Conservation (phyloP, 352 stramenopile genomes). For the Pythium vanterpoolii region DNA sequence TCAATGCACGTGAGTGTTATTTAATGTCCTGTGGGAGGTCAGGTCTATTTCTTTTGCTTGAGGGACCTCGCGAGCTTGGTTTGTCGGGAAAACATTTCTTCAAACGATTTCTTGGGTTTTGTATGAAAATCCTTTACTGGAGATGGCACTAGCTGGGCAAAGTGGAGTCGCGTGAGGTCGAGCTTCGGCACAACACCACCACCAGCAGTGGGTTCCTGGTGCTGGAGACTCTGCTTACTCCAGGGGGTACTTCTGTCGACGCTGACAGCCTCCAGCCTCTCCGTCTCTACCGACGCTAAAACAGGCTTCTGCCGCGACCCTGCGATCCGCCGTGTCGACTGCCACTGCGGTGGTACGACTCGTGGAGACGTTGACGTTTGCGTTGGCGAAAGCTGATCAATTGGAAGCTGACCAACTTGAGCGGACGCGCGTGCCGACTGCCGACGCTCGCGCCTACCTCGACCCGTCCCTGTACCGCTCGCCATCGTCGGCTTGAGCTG, state of each 20-base stretch:
- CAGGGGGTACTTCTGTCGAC: constrained; percentile 8
- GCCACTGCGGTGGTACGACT: constrained; percentile 41
- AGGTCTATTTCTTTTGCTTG: constrained; percentile 37
- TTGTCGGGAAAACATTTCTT: constrained; percentile 43
- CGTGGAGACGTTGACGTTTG: neutral
- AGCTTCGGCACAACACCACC: constrained; percentile 18
- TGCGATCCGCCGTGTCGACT: constrained; percentile 50
- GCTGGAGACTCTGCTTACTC: constrained; percentile 16
- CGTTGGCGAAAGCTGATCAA: neutral
- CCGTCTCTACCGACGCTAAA: neutral
- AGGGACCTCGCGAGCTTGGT: constrained; percentile 50
- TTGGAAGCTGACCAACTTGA: constrained; percentile 21
- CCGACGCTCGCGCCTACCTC: constrained; percentile 7
- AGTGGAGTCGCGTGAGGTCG: constrained; percentile 17
- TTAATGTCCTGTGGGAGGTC: constrained; percentile 1
- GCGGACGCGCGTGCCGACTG: neutral
- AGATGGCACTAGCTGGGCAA: neutral
- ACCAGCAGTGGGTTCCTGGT: neutral
- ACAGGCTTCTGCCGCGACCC: constrained; percentile 4
- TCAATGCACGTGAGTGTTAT: constrained; percentile 9
- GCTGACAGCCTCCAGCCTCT: neutral
- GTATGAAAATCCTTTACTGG: neutral
- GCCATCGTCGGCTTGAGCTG: constrained; percentile 42
- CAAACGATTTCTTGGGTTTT: constrained; percentile 41
- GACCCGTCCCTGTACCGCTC: neutral